These are phyloP conservation scores for Strobilomyces dryophilus DNA, from an alignment of 768 basidiomycete genomes.

Conservation along the genomic window DNA sequence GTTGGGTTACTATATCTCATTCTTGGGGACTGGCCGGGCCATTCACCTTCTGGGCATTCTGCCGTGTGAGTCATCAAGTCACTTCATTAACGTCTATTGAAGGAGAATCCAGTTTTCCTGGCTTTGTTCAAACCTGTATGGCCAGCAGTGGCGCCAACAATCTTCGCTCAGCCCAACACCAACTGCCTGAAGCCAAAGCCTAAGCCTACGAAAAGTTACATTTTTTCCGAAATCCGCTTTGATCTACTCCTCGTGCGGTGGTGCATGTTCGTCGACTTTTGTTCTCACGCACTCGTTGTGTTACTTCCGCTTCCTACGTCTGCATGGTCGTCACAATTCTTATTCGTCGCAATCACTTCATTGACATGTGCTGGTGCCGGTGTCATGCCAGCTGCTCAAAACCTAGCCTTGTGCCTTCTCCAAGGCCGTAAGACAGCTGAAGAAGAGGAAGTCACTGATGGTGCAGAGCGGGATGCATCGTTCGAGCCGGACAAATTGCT, in stretches of 20 bases:
- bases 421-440: conserved; percentile 28
- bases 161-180: conserved; percentile 2
- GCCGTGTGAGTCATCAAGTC: conserved; percentile 47
- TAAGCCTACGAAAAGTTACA: conserved; percentile 44
- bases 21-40: conserved; percentile 61
- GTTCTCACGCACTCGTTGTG: conserved; percentile 60
- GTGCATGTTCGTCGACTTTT: conserved; percentile 64
- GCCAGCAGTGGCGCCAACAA: conserved; percentile 2
- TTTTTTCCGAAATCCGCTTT: conserved; percentile 60
- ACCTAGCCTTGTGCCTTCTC: conserved; percentile 69
- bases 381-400: conserved; percentile 63
- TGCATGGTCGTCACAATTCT: conserved; percentile 30
- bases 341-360: conserved; percentile 59
- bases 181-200: conserved; percentile 32
- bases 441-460: conserved; percentile 34
- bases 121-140: conserved; percentile 51
- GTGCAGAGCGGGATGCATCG: conserved; percentile 29
- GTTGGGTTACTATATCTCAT: conserved; percentile 74
- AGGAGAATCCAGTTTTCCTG: conserved; percentile 46
- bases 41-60: conserved; percentile 62
- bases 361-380: conserved; percentile 66
- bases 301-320: conserved; percentile 40
- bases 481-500: conserved; percentile 53
- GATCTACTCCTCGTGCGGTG: conserved; percentile 62
- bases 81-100: conserved; percentile 26